A percentile compares a stretch with the other conserved stretches of the same genome.
phyloP scores from a whole-genome alignment of 2,329 filamentous ascomycete genomes.

The Epichloe scottii region DNA sequence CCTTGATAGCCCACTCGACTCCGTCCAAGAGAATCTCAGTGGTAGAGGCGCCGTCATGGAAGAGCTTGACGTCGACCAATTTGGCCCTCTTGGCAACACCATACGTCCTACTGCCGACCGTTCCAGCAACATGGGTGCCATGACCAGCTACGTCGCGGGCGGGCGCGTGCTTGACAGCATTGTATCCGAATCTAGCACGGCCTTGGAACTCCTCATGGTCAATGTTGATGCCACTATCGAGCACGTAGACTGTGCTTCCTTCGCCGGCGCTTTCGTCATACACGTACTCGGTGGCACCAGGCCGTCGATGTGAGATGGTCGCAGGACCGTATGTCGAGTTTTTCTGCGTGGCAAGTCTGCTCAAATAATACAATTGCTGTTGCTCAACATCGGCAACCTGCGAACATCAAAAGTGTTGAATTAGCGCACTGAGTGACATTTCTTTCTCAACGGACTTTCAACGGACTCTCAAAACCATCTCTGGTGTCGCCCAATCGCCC shows the following conservation, averaged over 20 bases:
- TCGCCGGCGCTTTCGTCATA: constrained; percentile 30
- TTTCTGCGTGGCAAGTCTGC: constrained; percentile 17
- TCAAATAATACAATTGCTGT: constrained; percentile 17
- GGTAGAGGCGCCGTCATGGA: constrained; percentile 14
- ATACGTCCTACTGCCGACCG: constrained; percentile 29
- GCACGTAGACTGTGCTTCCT: constrained; percentile 35
- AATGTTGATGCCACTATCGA: constrained; percentile 41
- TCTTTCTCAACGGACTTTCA: too few relatives aligned
- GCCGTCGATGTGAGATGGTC: constrained; percentile 28
- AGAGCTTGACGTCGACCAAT: constrained; percentile 34
- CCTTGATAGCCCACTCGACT: constrained; percentile 27
- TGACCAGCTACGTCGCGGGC: constrained; percentile 27
- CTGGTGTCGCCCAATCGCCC: too few relatives aligned
- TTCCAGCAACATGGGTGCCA: constrained; percentile 35
- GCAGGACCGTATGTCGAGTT: constrained; percentile 31
- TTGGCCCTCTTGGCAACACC: constrained; percentile 32
- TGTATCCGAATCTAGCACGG: constrained; percentile 26
- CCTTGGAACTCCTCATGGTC: constrained; percentile 32
- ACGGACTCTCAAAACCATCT: too few relatives aligned
- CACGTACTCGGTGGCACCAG: constrained; percentile 22
- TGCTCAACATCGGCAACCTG: constrained; percentile 23
- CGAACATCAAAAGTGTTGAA: too few relatives aligned
- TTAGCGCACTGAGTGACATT: too few relatives aligned
- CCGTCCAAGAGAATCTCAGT: constrained; percentile 16
- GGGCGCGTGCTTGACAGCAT: constrained; percentile 20